These are phyloP conservation scores for Desmodesmus armatus DNA, from an alignment of 139 green algal genomes.

Conservation along the genomic window DNA sequence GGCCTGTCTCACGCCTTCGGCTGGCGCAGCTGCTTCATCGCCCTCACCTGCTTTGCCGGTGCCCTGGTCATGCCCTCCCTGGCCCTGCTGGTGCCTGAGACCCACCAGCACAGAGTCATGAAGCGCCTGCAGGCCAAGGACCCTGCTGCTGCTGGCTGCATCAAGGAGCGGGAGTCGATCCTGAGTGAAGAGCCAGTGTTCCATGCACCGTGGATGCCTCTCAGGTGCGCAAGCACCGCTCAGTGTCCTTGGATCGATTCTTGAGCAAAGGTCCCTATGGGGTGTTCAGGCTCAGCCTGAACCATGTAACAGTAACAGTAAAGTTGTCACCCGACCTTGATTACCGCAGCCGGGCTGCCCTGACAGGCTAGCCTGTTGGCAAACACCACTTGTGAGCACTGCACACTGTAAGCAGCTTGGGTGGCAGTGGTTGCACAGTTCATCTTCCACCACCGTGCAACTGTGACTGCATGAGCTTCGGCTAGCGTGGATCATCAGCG, in stretches of 20 bases:
- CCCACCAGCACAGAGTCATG: not conserved
- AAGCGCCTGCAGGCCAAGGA: not conserved
- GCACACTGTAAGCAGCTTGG: not conserved
- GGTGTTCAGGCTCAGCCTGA: too few relatives aligned
- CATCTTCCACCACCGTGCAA: not conserved
- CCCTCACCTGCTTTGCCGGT: not conserved
- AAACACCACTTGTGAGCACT: too few relatives aligned
- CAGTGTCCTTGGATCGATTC: not conserved
- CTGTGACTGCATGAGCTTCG: too few relatives aligned
- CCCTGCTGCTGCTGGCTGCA: not conserved
- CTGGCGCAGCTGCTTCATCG: constrained; percentile 18
- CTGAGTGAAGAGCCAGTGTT: constrained; percentile 2
- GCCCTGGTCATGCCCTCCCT: not conserved
- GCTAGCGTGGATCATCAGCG: not conserved
- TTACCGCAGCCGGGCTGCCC: not conserved
- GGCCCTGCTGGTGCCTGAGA: constrained; percentile 1
- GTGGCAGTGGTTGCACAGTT: not conserved
- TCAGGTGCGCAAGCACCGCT: constrained; percentile 9
- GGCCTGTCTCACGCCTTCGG: constrained; percentile 7
- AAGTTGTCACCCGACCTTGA: too few relatives aligned
- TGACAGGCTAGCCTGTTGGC: too few relatives aligned
- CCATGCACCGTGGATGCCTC: constrained; percentile 26
- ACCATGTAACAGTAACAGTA: too few relatives aligned
- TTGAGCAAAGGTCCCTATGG: not conserved
- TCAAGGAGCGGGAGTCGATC: constrained; percentile 26